Percentiles rank a stretch among this genome's conserved stretches.
These are phyloP conservation scores for Hypomyces perniciosus DNA, from an alignment of 2,329 filamentous ascomycete species.

Conservation along the genomic window DNA sequence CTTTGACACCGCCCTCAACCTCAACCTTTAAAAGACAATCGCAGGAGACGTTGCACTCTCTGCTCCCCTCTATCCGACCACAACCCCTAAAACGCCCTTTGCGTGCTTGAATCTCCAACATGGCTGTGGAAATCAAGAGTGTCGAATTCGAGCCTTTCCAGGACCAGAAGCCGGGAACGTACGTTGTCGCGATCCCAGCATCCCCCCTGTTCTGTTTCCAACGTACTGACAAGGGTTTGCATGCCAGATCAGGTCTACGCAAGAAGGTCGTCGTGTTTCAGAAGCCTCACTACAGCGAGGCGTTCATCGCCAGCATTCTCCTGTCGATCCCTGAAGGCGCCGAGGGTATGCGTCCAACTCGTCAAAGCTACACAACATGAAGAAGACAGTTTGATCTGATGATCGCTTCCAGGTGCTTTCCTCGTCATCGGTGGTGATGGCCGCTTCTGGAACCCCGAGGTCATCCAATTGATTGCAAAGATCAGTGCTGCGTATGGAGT, in stretches of 20 bases:
- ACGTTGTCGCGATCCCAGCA: conserved; percentile 44
- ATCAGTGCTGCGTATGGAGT: conserved; percentile 95
- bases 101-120: conserved; percentile 33
- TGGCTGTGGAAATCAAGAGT: conserved; percentile 58
- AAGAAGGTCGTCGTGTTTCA: conserved; percentile 99
- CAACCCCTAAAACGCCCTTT: not conserved
- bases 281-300: conserved; percentile 89
- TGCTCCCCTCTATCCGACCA: not conserved
- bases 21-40: not conserved
- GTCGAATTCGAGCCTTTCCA: conserved; percentile 80
- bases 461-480: conserved; percentile 93
- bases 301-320: conserved; percentile 89
- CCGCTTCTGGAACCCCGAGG: conserved; percentile 94
- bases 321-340: conserved; percentile 94
- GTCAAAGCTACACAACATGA: not conserved
- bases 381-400: conserved; percentile 12
- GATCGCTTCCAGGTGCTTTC: conserved; percentile 52
- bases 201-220: not conserved
- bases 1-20: conserved; percentile 8
- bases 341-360: conserved; percentile 49
- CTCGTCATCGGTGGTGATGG: conserved; percentile 97
- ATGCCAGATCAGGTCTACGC: conserved; percentile 80
- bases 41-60: not conserved
- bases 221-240: conserved; percentile 13
- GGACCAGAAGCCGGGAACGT: conserved; percentile 99